Evolutionary conservation across 345 rosid species (phyloP).

Genomic region (Euphorbia peplus): DNA sequence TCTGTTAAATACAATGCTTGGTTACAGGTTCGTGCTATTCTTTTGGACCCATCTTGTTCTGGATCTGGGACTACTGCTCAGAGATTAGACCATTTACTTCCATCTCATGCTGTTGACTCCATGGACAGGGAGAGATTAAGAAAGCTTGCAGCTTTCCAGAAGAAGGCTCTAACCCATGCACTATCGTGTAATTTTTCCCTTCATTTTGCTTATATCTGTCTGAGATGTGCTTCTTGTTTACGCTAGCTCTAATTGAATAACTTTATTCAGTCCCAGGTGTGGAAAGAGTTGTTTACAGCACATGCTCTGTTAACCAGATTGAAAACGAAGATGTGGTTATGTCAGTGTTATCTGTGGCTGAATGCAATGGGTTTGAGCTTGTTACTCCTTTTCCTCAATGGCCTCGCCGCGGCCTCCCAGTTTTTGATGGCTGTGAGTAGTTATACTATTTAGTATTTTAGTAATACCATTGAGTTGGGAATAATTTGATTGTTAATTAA

Average conservation of each 20-base stretch:
- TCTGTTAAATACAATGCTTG: no score
- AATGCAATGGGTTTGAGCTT: slow-evolving; percentile 54
- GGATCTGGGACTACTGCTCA: slow-evolving; percentile 85
- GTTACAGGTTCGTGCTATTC: slow-evolving; percentile 69
- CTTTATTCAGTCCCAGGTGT: slow-evolving; percentile 51
- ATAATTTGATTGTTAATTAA: neutral
- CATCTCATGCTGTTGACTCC: slow-evolving; percentile 45
- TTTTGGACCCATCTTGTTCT: slow-evolving; percentile 94
- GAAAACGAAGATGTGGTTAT: slow-evolving; percentile 84
- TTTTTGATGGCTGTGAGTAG: slow-evolving; percentile 67
- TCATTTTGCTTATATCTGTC: neutral
- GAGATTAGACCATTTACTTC: slow-evolving; percentile 88
- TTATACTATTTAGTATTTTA: neutral
- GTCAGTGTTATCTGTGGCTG: slow-evolving; percentile 56
- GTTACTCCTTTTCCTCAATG: slow-evolving; percentile 71
- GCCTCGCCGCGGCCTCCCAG: slow-evolving; percentile 70
- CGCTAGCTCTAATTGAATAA: neutral
- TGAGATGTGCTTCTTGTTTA: neutral
- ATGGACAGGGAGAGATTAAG: slow-evolving; percentile 50
- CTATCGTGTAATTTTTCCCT: slow-evolving; percentile 56
- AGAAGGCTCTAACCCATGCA: slow-evolving; percentile 81
- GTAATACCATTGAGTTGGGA: neutral
- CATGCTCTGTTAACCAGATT: slow-evolving; percentile 81
- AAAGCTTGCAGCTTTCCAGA: slow-evolving; percentile 81
- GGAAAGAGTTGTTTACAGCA: slow-evolving; percentile 76